phyloP scores from a whole-genome alignment of 2,329 filamentous ascomycete genomes.

The Pseudogymnoascus sp. region DNA sequence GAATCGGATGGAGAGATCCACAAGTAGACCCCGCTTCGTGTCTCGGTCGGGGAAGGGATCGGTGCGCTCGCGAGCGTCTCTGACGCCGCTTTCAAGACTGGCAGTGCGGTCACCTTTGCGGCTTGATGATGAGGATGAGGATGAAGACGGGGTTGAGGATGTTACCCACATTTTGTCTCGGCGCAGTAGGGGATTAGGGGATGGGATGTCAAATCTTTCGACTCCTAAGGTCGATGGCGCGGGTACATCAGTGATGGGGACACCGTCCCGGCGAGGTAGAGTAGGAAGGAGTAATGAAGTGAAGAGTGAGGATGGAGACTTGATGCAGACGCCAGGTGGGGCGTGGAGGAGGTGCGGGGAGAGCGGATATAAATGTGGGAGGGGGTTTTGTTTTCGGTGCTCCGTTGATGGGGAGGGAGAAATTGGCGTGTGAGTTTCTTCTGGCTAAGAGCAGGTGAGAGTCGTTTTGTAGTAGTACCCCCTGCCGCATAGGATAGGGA shows the following conservation, averaged over 20 bases:
- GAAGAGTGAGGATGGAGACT: background rate
- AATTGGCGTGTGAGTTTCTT: background rate
- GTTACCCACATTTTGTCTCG: background rate
- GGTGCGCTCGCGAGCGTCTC: background rate
- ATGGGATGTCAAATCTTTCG: conserved; percentile 13
- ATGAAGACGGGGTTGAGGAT: background rate
- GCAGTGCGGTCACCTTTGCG: background rate
- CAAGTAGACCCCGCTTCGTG: background rate
- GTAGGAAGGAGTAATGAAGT: background rate
- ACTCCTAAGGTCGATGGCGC: background rate
- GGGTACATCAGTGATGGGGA: background rate
- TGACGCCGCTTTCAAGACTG: background rate
- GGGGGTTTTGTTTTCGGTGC: conserved; percentile 56
- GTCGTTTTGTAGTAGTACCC: background rate
- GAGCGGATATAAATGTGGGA: conserved; percentile 48
- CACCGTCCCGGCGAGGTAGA: background rate
- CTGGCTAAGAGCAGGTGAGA: background rate
- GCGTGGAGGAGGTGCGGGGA: conserved; percentile 47
- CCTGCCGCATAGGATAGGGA: background rate
- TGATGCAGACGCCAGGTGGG: conserved; percentile 44
- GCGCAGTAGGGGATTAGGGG: conserved; percentile 21
- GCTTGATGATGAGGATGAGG: background rate
- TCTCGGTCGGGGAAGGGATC: background rate
- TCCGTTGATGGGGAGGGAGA: background rate
- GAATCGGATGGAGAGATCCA: background rate